These are phyloP conservation scores for Metschnikowia santaceciliae DNA, from an alignment of 805 yeast species.

Conservation along the genomic window DNA sequence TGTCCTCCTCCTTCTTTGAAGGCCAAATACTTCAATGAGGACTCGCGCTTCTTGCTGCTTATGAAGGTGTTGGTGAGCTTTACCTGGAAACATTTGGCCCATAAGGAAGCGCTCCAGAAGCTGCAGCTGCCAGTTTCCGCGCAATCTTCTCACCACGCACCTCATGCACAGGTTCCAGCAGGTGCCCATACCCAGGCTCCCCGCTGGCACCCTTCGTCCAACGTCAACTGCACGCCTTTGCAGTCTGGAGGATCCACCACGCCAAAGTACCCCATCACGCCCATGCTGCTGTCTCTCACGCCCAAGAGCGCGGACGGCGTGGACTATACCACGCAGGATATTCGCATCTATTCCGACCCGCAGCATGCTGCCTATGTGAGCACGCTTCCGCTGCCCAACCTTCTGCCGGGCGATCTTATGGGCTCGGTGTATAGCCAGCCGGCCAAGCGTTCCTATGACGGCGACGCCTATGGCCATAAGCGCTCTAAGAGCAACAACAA, in stretches of 20 bases:
- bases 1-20: constrained; percentile 46
- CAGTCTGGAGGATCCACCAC: constrained; percentile 24
- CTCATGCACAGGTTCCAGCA: too few species aligned
- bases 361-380: constrained; percentile 1
- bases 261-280: constrained; percentile 27
- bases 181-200: not conserved
- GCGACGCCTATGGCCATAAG: constrained; percentile 9
- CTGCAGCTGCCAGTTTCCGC: constrained; percentile 2
- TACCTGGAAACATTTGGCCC: constrained; percentile 26
- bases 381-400: constrained; percentile 18
- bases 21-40: constrained; percentile 41
- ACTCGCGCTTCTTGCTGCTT: constrained; percentile 30
- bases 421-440: constrained; percentile 4
- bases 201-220: not conserved
- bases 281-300: constrained; percentile 19
- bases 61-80: constrained; percentile 34
- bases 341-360: constrained; percentile 23
- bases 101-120: constrained; percentile 7
- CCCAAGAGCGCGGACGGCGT: constrained; percentile 12
- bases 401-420: constrained; percentile 16
- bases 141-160: not conserved
- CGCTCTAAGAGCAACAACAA: constrained; percentile 13
- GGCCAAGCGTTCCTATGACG: constrained; percentile 8
- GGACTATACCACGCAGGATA: constrained; percentile 3
- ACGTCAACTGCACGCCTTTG: constrained; percentile 8